Evolutionary conservation across 345 rosid species (phyloP).

Genomic region (Mercurialis annua): DNA sequence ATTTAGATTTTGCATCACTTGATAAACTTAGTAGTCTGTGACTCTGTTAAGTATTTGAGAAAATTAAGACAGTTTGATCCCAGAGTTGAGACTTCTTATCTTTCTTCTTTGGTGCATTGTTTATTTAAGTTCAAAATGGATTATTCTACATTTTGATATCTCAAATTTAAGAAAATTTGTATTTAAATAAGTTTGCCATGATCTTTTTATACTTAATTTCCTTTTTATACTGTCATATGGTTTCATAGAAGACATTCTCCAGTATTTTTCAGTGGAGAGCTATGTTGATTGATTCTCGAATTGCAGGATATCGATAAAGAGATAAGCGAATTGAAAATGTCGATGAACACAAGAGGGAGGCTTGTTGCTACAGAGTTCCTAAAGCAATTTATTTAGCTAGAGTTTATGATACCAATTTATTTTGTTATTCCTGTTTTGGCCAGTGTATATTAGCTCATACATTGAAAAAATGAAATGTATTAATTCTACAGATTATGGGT

Average conservation of each 20-base stretch:
- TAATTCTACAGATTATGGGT: too few species aligned
- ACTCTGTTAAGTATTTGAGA: not conserved
- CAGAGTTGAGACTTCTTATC: not conserved
- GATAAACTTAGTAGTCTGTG: not conserved
- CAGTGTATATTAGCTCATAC: not conserved
- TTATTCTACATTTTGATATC: not conserved
- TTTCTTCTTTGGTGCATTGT: not conserved
- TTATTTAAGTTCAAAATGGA: not conserved
- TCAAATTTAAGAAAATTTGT: not conserved
- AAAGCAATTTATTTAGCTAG: slow-evolving; percentile 64
- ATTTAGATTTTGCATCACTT: not conserved
- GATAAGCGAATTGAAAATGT: slow-evolving; percentile 83
- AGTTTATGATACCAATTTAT: too few species aligned
- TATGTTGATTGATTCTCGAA: slow-evolving; percentile 8
- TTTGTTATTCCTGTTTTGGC: not conserved
- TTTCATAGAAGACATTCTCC: not conserved
- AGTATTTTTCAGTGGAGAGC: not conserved
- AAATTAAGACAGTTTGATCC: too few species aligned
- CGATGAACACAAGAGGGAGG: slow-evolving; percentile 87
- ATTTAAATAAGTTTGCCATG: not conserved
- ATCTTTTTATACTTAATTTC: too few species aligned
- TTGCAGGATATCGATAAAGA: slow-evolving; percentile 95
- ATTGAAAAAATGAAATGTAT: not conserved
- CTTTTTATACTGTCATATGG: not conserved
- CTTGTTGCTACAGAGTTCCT: slow-evolving; percentile 89